Evolutionary conservation across 2,329 filamentous ascomycete species (phyloP).

Genomic region (Plectosphaerella sp.): DNA sequence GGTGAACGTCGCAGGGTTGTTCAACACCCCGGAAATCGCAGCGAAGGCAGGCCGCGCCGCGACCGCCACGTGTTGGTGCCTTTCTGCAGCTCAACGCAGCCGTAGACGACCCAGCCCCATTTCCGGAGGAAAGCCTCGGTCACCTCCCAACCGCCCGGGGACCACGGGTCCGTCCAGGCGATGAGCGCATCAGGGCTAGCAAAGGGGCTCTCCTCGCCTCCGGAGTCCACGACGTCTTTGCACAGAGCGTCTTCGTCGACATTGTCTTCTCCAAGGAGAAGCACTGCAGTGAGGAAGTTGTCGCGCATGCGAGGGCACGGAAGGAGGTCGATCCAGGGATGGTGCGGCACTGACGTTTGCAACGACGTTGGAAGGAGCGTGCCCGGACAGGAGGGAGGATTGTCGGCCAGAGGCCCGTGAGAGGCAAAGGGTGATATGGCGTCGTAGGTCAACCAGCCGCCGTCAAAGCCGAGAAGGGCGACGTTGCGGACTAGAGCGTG

Average conservation of each 20-base stretch:
- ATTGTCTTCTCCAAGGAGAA: constrained; percentile 4
- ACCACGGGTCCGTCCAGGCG: constrained; percentile 22
- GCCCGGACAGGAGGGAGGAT: constrained; percentile 1
- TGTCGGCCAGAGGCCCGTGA: constrained; percentile 1
- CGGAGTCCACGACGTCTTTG: constrained; percentile 9
- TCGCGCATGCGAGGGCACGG: constrained; percentile 22
- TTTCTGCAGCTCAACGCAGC: constrained; percentile 29
- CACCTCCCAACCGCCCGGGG: constrained; percentile 41
- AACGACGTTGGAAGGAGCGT: constrained; percentile 21
- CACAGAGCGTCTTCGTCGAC: constrained; percentile 10
- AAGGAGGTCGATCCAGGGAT: constrained; percentile 27
- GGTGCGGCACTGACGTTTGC: constrained; percentile 20
- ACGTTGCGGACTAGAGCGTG: constrained; percentile 9
- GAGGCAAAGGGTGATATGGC: constrained; percentile 14
- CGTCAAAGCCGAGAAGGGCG: constrained; percentile 6
- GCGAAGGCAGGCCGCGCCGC: background rate
- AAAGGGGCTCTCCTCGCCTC: constrained; percentile 3
- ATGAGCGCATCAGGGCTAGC: constrained; percentile 5
- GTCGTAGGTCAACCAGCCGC: constrained; percentile 11
- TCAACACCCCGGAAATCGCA: background rate
- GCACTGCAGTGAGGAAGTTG: constrained; percentile 16
- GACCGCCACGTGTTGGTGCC: constrained; percentile 30
- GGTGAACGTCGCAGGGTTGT: background rate
- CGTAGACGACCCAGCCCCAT: constrained; percentile 34
- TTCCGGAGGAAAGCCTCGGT: constrained; percentile 37